A percentile compares a stretch with the other conserved stretches of the same genome.
These are phyloP conservation scores for Phellopilus nigrolimitatus DNA, from an alignment of 1,284 basidiomycete species.

Conservation along the genomic window DNA sequence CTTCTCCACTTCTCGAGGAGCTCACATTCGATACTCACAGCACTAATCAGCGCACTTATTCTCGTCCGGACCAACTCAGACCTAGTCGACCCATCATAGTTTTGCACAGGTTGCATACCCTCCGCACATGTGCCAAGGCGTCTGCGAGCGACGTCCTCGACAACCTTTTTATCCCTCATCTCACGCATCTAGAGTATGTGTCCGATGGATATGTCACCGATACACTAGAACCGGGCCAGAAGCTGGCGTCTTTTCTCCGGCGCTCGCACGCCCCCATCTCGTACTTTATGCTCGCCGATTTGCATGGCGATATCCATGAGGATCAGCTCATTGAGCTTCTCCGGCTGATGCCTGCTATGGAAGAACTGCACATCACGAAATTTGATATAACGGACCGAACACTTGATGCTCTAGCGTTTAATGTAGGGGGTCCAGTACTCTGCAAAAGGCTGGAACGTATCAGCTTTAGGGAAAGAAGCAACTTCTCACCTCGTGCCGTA, in stretches of 20 bases:
- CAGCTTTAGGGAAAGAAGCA: no score
- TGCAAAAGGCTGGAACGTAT: no score
- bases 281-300: constrained; percentile 4
- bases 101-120: neutral
- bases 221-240: neutral
- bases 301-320: neutral
- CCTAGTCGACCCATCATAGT: no score
- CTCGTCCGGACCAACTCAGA: neutral
- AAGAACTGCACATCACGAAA: no score
- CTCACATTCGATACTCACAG: neutral
- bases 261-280: neutral
- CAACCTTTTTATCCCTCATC: neutral
- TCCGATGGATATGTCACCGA: neutral
- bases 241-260: neutral
- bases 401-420: no score
- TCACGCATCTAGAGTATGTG: neutral
- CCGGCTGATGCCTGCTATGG: neutral
- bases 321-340: neutral
- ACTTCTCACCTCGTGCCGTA: no score
- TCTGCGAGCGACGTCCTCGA: constrained; percentile 2
- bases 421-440: no score
- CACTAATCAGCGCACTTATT: neutral
- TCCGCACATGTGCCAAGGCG: neutral
- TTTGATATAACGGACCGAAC: no score
- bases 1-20: neutral